Base-by-base conservation (phyloP, 2,329 filamentous ascomycete genomes). In the Aspergillus latus region DNA sequence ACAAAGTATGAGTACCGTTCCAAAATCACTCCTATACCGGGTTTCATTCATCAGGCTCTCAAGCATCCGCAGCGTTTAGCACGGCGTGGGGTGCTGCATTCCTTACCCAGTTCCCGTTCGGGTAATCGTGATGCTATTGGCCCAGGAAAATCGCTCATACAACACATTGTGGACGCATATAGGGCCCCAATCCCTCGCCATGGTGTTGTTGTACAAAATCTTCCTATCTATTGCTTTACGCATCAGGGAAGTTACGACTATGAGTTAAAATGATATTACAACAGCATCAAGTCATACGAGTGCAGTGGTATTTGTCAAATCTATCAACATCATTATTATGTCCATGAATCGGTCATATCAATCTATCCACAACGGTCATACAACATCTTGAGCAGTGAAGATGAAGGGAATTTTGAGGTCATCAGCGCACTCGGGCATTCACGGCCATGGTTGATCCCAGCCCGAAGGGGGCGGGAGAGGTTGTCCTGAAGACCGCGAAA, bases 301-400 rank as follows among this genome's bases (percentile, higher is more conserved):
- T 44, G 37, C 39, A 13, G 49, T 45, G 52, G 42, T 54, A 61
- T 54, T 53, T 53, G 40, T 44, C 32, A 50, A 42, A 21, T 51
- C 54, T 56, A 56, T 46, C 54, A 47, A 56, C 42, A 56, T 50
- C 49, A 55, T 56, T 53, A 54, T 47, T 56, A 60, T 56, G 30
- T 58, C 40, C 49, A 58, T 30, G 44, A 43, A 44, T 30, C 8
- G 47, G 13, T 49, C 48, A 29, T 50, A 39, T 36, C 52, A 46
- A 55, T 40, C 46, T 49, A 59, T 52, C 43, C 52, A 42, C 47
- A 50, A 16, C 7, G 15, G 37, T 45, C 48, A 52, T 51, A 16
- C 32, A 51, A 55, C 43, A 51, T 39, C 15, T 50, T 10, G 40
- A 13, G 34, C 15, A 30, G 21, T 21, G 21, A 21, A 21, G 21